phyloP scores from a whole-genome alignment of 805 yeast genomes.

The Metschnikowia shivogae region DNA sequence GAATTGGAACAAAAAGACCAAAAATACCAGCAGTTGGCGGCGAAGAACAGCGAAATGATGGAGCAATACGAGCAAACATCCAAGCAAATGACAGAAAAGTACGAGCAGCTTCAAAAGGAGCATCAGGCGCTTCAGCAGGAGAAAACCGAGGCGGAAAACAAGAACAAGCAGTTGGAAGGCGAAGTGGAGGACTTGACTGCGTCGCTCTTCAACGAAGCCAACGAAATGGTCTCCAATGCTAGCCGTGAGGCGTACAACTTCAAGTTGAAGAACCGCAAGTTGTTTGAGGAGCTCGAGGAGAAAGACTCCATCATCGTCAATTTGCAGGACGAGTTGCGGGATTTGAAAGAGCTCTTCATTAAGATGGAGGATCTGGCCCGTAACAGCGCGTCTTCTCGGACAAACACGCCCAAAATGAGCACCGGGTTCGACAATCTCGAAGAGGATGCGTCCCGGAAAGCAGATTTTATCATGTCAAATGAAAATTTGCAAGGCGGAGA shows the following conservation, averaged over 20 bases:
- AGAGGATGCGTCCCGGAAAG: not conserved
- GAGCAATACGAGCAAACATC: conserved; percentile 17
- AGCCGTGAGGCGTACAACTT: conserved; percentile 59
- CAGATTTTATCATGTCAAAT: not conserved
- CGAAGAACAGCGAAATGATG: conserved; percentile 21
- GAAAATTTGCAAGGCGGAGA: not conserved
- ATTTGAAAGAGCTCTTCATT: conserved; percentile 57
- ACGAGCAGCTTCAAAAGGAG: conserved; percentile 26
- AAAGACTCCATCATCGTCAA: conserved; percentile 63
- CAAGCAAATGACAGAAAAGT: conserved; percentile 27
- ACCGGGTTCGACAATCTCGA: not conserved
- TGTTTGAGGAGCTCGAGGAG: conserved; percentile 55
- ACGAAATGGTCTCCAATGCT: conserved; percentile 78
- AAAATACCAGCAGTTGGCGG: conserved; percentile 20
- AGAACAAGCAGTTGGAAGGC: conserved; percentile 54
- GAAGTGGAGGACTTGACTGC: conserved; percentile 81
- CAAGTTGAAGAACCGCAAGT: conserved; percentile 54
- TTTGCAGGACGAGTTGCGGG: conserved; percentile 62
- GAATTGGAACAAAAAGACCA: conserved; percentile 15
- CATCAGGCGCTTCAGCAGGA: conserved; percentile 23
- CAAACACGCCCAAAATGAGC: conserved; percentile 14
- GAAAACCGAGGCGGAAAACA: conserved; percentile 52
- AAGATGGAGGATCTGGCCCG: conserved; percentile 45
- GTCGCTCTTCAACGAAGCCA: conserved; percentile 78
- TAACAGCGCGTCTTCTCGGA: conserved; percentile 3